Base-by-base conservation (phyloP, 345 rosid species). In the Carallia pectinifolia region DNA sequence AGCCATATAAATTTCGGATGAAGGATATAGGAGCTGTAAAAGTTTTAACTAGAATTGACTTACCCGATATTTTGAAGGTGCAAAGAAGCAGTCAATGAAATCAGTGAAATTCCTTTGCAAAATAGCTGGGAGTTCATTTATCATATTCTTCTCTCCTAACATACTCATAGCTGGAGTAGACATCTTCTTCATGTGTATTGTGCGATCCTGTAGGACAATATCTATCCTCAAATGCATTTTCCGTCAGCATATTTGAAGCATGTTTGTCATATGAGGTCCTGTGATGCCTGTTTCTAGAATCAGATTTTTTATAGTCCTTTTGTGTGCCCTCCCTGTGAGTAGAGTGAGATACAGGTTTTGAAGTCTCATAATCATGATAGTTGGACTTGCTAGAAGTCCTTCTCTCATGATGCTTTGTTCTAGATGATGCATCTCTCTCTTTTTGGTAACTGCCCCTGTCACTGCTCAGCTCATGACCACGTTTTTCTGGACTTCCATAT, bases 191-290 rank as follows among this genome's bases (percentile, higher is more conserved):
- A 34, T 77, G 64, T 33, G 47, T 8, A 61, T 84, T 81, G 47
- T 58, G 80, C 44, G 80, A 87, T 77, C 76, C 84, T 58, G 59
- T 77, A 65, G 97, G 99, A 81, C 86, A 78, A 76, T 95, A 90
- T 80, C 99, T 80, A 83, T 92, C 97, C 59, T 82, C 90, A 83
- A 90, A 90, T 65, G 74, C 74, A 76, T 76, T 72, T 50, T 80
- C 75, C 19, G 50, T 71, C 59, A 17, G 19, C 53, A 72, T 30
- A 52, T 76, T 72, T 56, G 81, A 71, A 67, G 60, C 67, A 61
- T 48, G 74, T 58, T 79, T 70, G 17, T 69, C 80, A 68, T 61
- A 73, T 6, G 48, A 58, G 59, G 27, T 69, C 69, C 72, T 79
- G 65, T 10, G 69, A 67, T 37, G 59, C 52, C 73, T 81, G 55